phyloP scores from a whole-genome alignment of 2,329 filamentous ascomycete species.

The Corniculantispora saksenae region DNA sequence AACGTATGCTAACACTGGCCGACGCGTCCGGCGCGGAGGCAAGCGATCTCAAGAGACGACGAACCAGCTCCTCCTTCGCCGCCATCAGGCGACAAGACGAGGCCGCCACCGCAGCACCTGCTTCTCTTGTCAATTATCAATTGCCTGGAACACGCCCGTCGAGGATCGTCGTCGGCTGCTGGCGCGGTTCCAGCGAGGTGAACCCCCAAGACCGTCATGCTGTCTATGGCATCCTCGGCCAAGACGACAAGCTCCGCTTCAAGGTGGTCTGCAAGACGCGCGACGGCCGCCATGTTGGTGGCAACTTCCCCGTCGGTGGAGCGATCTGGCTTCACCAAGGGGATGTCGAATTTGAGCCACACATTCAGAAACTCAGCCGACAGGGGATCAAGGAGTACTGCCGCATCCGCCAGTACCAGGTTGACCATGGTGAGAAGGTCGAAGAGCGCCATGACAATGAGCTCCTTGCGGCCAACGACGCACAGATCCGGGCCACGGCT shows the following conservation, averaged over 20 bases:
- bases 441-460: constrained; percentile 54
- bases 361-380: constrained; percentile 52
- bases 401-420: constrained; percentile 59
- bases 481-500: constrained; percentile 44
- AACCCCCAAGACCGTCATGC: constrained; percentile 57
- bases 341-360: constrained; percentile 59
- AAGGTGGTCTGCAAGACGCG: constrained; percentile 62
- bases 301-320: constrained; percentile 62
- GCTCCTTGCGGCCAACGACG: constrained; percentile 51
- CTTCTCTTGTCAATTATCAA: constrained; percentile 36
- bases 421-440: constrained; percentile 53
- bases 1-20: no score
- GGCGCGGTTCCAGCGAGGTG: constrained; percentile 54
- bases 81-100: constrained; percentile 41
- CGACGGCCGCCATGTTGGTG: constrained; percentile 58
- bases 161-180: constrained; percentile 59
- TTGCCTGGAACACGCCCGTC: constrained; percentile 57
- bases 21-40: no score
- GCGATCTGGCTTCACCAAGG: constrained; percentile 65
- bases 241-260: constrained; percentile 65
- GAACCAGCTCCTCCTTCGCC: no score
- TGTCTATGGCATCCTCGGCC: constrained; percentile 62
- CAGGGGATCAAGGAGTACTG: constrained; percentile 65
- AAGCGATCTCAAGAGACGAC: no score
- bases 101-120: no score